Evolutionary conservation across 805 yeast species (phyloP).

Genomic region (Saturnispora hagleri): DNA sequence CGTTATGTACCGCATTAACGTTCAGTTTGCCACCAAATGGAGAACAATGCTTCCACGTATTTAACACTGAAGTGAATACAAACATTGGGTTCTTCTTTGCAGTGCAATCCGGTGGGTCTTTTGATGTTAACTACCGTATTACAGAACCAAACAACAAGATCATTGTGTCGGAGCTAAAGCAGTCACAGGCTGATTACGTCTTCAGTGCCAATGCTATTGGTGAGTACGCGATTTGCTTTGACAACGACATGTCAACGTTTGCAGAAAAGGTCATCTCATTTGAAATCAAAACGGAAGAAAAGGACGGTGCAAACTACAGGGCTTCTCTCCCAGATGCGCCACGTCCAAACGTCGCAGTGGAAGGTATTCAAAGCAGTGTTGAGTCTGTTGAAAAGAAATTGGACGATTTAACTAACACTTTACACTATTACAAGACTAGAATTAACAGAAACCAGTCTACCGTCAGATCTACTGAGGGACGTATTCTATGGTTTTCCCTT

Average conservation of each 20-base stretch:
- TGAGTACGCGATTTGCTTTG: constrained; percentile 82
- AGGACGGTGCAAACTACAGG: constrained; percentile 27
- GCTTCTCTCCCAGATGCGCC: constrained; percentile 58
- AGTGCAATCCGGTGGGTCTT: constrained; percentile 72
- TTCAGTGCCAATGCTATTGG: constrained; percentile 59
- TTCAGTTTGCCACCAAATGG: constrained; percentile 71
- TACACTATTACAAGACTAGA: constrained; percentile 83
- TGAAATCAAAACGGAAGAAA: constrained; percentile 51
- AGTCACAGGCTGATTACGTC: constrained; percentile 73
- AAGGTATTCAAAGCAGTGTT: constrained; percentile 46
- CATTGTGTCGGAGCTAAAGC: constrained; percentile 46
- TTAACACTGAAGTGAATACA: constrained; percentile 50
- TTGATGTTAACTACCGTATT: constrained; percentile 66
- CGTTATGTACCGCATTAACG: constrained; percentile 48
- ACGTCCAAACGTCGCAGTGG: constrained; percentile 45
- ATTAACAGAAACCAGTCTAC: constrained; percentile 85
- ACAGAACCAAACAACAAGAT: constrained; percentile 48
- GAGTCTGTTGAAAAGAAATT: constrained; percentile 52
- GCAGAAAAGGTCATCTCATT: constrained; percentile 81
- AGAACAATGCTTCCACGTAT: constrained; percentile 59
- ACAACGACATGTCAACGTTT: constrained; percentile 70
- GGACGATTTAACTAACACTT: constrained; percentile 43
- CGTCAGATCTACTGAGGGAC: constrained; percentile 52
- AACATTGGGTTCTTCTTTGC: constrained; percentile 73
- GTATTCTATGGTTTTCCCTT: constrained; percentile 58